Percentiles rank a stretch among this genome's conserved stretches.
phyloP scores from a whole-genome alignment of 441 rosid genomes.

The Heliophila coronopifolia region DNA sequence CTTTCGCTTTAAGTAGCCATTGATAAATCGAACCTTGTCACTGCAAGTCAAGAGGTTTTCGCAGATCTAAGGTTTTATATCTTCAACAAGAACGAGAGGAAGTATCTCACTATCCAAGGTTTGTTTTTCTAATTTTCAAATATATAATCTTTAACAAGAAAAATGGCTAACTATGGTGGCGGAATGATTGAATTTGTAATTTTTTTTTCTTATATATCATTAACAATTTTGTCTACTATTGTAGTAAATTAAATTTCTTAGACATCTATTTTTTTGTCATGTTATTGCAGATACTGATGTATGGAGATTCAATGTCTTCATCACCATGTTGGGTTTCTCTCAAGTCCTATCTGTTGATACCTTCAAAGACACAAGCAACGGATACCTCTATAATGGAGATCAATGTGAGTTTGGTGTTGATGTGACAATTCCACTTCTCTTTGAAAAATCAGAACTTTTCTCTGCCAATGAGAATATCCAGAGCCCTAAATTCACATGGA shows the following conservation, averaged over 20 bases:
- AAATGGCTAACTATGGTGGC: no score
- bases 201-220: background rate
- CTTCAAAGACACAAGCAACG: slow-evolving; percentile 3
- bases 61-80: slow-evolving; percentile 26
- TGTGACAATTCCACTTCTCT: slow-evolving; percentile 2
- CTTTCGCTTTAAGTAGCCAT: slow-evolving; percentile 24
- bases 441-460: slow-evolving; percentile 9
- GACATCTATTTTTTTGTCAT: background rate
- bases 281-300: background rate
- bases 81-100: slow-evolving; percentile 14
- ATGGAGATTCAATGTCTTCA: background rate
- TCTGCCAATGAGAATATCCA: background rate
- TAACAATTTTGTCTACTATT: background rate
- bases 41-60: background rate
- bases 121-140: background rate
- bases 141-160: background rate
- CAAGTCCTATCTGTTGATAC: slow-evolving; percentile 9
- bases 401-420: slow-evolving; percentile 28
- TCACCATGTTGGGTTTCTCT: slow-evolving; percentile 21
- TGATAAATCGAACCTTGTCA: background rate
- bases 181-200: no score
- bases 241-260: no score
- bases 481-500: background rate
- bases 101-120: slow-evolving; percentile 23
- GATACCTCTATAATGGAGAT: slow-evolving; percentile 17